These are phyloP conservation scores for Pilasporangium apinafurcum DNA, from an alignment of 352 stramenopile genomes.

Conservation along the genomic window DNA sequence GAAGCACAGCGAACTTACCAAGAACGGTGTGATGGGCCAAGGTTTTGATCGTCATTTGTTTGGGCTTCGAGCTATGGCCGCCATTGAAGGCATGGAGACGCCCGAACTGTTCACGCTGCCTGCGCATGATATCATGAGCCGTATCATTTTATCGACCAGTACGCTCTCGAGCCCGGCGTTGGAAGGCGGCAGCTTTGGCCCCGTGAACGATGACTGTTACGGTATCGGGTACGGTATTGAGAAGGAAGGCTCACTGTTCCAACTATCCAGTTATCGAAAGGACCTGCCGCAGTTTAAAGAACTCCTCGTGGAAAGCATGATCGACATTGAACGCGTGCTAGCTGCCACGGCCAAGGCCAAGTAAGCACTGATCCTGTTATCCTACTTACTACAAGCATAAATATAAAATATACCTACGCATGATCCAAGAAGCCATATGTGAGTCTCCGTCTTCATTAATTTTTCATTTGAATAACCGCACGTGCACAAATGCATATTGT, in stretches of 20 bases:
- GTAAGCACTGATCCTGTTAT: too few species aligned
- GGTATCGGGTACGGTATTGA: slow-evolving; percentile 88
- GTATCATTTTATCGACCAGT: slow-evolving; percentile 90
- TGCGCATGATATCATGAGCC: slow-evolving; percentile 73
- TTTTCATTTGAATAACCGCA: too few species aligned
- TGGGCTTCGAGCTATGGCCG: slow-evolving; percentile 63
- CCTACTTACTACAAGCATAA: too few species aligned
- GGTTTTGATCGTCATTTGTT: slow-evolving; percentile 88
- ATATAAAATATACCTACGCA: too few species aligned
- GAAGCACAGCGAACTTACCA: slow-evolving; percentile 86
- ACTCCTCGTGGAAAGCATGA: slow-evolving; percentile 62
- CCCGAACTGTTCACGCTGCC: slow-evolving; percentile 79
- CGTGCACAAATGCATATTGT: too few species aligned
- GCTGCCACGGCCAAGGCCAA: slow-evolving; percentile 27
- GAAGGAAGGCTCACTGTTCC: slow-evolving; percentile 75
- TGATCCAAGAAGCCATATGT: too few species aligned
- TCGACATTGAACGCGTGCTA: slow-evolving; percentile 66
- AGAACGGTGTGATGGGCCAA: slow-evolving; percentile 88
- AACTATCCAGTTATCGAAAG: slow-evolving; percentile 80
- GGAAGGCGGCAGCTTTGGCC: slow-evolving; percentile 85
- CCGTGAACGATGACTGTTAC: slow-evolving; percentile 87
- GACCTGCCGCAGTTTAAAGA: slow-evolving; percentile 70
- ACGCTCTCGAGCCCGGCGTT: slow-evolving; percentile 81
- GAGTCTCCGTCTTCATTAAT: too few species aligned
- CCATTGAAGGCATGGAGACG: slow-evolving; percentile 41